phyloP scores from a whole-genome alignment of 2,329 filamentous ascomycete genomes.

The Parafenestella ontariensis region DNA sequence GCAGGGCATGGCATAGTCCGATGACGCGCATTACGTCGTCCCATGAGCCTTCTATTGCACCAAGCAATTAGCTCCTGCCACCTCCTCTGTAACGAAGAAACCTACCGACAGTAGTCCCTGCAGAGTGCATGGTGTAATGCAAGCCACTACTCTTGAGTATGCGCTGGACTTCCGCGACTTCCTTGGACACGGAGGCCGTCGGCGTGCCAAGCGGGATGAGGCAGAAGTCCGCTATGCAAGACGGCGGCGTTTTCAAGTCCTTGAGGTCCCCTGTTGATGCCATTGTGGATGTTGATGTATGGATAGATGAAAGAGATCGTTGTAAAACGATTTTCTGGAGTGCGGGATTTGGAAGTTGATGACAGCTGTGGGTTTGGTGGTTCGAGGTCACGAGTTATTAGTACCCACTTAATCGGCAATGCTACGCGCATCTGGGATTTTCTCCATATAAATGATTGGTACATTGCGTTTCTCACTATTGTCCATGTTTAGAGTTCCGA shows the following conservation, averaged over 20 bases:
- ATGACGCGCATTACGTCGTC: slow-evolving; percentile 76
- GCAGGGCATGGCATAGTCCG: slow-evolving; percentile 49
- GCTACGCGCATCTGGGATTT: too few relatives aligned
- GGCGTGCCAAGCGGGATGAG: slow-evolving; percentile 76
- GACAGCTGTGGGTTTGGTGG: too few relatives aligned
- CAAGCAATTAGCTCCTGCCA: slow-evolving; percentile 6
- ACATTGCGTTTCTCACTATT: too few relatives aligned
- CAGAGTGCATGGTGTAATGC: slow-evolving; percentile 88
- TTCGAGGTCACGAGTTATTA: too few relatives aligned
- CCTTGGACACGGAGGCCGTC: slow-evolving; percentile 60
- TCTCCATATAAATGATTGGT: too few relatives aligned
- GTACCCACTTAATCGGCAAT: too few relatives aligned
- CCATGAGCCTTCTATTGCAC: slow-evolving; percentile 81
- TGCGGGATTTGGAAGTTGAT: too few relatives aligned
- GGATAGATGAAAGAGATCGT: background rate
- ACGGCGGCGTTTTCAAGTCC: slow-evolving; percentile 65
- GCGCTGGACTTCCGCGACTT: slow-evolving; percentile 88
- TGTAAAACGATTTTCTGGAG: background rate
- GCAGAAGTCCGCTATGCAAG: slow-evolving; percentile 90
- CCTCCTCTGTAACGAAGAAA: background rate
- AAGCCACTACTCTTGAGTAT: slow-evolving; percentile 82
- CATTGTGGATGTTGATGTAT: slow-evolving; percentile 18
- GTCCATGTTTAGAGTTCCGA: too few relatives aligned
- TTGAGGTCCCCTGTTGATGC: slow-evolving; percentile 26
- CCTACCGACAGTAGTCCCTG: slow-evolving; percentile 89